Base-by-base conservation (phyloP, 208 protist species). In the Crithidia expoeki region DNA sequence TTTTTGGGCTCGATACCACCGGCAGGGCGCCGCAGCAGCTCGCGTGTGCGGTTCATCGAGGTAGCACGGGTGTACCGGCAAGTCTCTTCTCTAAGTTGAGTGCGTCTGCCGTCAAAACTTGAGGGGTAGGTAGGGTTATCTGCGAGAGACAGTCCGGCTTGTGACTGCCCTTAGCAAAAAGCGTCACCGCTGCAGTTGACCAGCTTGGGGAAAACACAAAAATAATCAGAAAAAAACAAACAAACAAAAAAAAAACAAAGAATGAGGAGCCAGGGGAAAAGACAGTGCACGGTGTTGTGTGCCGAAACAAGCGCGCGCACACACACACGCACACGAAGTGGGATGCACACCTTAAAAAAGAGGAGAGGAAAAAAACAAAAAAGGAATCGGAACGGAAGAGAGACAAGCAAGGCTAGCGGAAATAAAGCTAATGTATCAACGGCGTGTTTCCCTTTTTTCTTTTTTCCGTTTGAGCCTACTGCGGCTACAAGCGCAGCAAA, bases 31-130 rank as follows among this genome's bases (percentile, higher is more conserved):
- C 44, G 38, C 4, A 77, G 60, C 10, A 77, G 36, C 32, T 81
- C 70, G 10, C 58, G 56, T 19, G 76, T 59, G 0, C 63, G 55
- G n/a, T 65, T 53, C 76, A 81, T 77, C 28, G 36, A 12, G 12
- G 36, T 12, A 40, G 9, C 36, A 40, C 36, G 12, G 9, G 5
- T 40, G 36, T 14, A 40, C 36, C 5, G 36, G 12, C 36, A 42
- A 42, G 36, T 12, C 36, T 42, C 12, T 42, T 42, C 36, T 42
- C 36, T 16, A 12, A 16, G 36, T 42, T 42, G 36, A 42, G 36
- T 42, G 34, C 34, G 11, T 21, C 0, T 36, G 16, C 36, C 14
- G 9, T 25, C 16, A 10, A n/a, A 61, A 34, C 12, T 42, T 6
- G 6, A 6, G 12, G 12, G 12, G n/a, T n/a, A n/a, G n/a, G n/a